Conservation (phyloP, 2,329 filamentous ascomycete species). For the Sphaerulina musiva region DNA sequence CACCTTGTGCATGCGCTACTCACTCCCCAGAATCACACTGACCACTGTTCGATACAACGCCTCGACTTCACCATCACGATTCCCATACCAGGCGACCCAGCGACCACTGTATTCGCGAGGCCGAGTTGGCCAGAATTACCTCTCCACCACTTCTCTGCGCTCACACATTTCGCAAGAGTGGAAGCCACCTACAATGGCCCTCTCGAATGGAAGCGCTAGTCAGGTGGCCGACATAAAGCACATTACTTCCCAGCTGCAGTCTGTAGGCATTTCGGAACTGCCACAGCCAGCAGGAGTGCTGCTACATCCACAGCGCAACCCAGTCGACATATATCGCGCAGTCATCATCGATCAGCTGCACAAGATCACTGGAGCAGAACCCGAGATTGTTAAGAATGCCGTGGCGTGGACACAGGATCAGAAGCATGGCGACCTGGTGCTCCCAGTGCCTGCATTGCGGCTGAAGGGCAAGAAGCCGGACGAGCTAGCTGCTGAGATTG, state of each 20-base stretch:
- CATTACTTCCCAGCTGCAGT: constrained; percentile 29
- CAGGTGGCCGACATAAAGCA: constrained; percentile 19
- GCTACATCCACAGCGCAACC: constrained; percentile 61
- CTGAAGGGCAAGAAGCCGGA: constrained; percentile 60
- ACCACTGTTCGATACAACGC: background rate
- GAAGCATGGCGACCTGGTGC: constrained; percentile 74
- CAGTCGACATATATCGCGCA: constrained; percentile 70
- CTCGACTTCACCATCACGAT: background rate
- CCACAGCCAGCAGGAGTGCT: constrained; percentile 26
- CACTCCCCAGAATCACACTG: background rate
- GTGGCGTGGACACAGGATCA: constrained; percentile 72
- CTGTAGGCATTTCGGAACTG: constrained; percentile 26
- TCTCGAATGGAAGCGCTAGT: constrained; percentile 16
- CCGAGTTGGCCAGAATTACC: constrained; percentile 4
- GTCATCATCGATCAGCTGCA: constrained; percentile 65
- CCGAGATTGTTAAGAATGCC: constrained; percentile 64
- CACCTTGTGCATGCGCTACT: constrained; percentile 9
- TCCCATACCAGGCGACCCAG: background rate
- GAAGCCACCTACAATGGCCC: constrained; percentile 17
- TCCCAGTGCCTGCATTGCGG: constrained; percentile 73
- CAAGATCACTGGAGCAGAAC: constrained; percentile 63
- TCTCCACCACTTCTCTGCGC: background rate
- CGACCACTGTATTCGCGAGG: background rate
- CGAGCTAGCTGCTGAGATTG: constrained; percentile 51
- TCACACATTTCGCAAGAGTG: background rate